Base-by-base conservation (phyloP, 768 basidiomycete genomes). In the Auriscalpium vulgare region DNA sequence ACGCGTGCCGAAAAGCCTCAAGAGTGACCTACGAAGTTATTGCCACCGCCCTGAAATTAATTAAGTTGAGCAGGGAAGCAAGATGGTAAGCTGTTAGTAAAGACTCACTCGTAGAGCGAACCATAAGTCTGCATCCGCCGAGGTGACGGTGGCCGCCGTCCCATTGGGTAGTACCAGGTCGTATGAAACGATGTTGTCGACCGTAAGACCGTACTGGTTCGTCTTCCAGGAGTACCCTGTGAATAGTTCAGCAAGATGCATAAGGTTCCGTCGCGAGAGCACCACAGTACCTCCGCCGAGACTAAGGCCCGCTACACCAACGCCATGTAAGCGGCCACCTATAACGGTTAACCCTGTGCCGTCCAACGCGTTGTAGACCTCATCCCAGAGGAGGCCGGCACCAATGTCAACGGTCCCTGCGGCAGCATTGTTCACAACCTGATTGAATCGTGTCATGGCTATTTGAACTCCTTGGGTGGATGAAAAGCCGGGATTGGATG, bases 181-280 rank as follows among this genome's bases (percentile, higher is more conserved):
- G 13, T 61, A 63, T 34, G 47, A 60, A 14, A 50, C 56, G 35
- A 74, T 47, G 50, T 71, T 73, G 60, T 74, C 73, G 36, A 72
- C 57, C 1, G 65, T 64, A 29, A 29, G 29, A 29, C 29, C 29
- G 29, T 29, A 29, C 29, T 29, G 29, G 29, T 29, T 29, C 29
- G 68, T 69, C 54, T 67, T 67, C 57, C 64, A 54, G 0, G 71
- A 69, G 58, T 67, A 74, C 6, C 72, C 72, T 56, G 29, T 10
- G 21, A n/a, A 21, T 23, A 2, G 16, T 4, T 17, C 1, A 14
- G 3, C 44, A 44, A 17, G 34, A 21, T 23, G 23, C 6, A 8
- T 16, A 21, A 10, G 21, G 21, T 21, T 21, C 21, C 21, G 21
- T 21, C 21, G 21, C 21, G 21, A 10, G 19, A 10, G 17, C 10